A percentile compares a stretch with the other conserved stretches of the same genome.
These are phyloP conservation scores for Cruciata laevipes DNA, from an alignment of 257 asterid genomes.

Conservation along the genomic window DNA sequence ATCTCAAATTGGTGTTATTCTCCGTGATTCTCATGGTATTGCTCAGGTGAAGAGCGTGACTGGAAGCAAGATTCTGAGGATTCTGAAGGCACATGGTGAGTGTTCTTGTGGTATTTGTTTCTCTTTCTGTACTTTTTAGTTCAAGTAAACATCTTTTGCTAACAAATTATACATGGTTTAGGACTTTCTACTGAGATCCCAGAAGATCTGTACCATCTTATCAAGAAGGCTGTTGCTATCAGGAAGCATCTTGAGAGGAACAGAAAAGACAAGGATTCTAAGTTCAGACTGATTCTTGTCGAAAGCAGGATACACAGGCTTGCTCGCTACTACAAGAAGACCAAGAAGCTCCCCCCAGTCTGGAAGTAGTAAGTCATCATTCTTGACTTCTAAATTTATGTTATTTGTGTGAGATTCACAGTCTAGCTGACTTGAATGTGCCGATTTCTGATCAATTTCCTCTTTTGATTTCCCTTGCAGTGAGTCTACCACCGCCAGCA, in stretches of 20 bases:
- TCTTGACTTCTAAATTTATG: not conserved
- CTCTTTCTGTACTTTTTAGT: not conserved
- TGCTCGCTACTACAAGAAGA: slow-evolving; percentile 41
- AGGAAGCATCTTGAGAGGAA: slow-evolving; percentile 38
- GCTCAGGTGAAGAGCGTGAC: slow-evolving; percentile 41
- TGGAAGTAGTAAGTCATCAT: slow-evolving; percentile 32
- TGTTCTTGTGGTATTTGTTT: not conserved
- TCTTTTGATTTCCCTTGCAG: slow-evolving; percentile 19
- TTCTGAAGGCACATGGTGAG: slow-evolving; percentile 34
- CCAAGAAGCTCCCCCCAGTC: slow-evolving; percentile 41
- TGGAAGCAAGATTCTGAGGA: slow-evolving; percentile 33
- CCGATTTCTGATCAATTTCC: not conserved
- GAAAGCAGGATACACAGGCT: slow-evolving; percentile 40
- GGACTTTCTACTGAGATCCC: slow-evolving; percentile 41
- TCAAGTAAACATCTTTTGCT: not conserved
- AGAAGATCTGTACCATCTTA: slow-evolving; percentile 34
- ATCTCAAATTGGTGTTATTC: slow-evolving; percentile 39
- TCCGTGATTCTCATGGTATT: slow-evolving; percentile 42
- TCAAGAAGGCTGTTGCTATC: slow-evolving; percentile 42
- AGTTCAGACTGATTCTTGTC: slow-evolving; percentile 37
- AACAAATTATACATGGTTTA: not conserved
- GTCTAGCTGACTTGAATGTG: not conserved
- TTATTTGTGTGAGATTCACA: not conserved
- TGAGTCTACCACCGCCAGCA: slow-evolving; percentile 38
- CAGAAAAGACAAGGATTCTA: slow-evolving; percentile 38